Conservation (phyloP, 768 basidiomycete genomes). For the Phlebiopsis flavidoalba region DNA sequence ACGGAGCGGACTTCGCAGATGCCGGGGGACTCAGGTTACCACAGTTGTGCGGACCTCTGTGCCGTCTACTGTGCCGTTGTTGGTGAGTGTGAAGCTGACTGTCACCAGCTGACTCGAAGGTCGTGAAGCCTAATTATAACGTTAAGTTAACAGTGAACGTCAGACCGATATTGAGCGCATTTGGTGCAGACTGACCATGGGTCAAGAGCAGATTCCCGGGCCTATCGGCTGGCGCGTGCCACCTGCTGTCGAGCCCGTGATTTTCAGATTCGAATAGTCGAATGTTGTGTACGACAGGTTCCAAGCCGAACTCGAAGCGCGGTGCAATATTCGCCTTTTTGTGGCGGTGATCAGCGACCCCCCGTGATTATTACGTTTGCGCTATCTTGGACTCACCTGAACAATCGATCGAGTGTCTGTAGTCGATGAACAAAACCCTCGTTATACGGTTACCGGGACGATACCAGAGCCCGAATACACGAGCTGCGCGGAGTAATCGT, state of each 20-base stretch:
- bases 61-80: constrained; percentile 44
- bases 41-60: constrained; percentile 50
- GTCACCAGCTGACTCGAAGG: constrained; percentile 46
- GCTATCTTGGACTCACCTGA: constrained; percentile 17
- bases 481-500: constrained; percentile 55
- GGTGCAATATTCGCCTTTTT: constrained; percentile 40
- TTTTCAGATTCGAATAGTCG: constrained; percentile 45
- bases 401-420: constrained; percentile 60
- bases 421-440: constrained; percentile 57
- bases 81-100: constrained; percentile 46
- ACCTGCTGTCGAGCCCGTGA: constrained; percentile 27
- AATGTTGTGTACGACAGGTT: constrained; percentile 74
- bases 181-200: constrained; percentile 32
- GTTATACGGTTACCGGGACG: constrained; percentile 46
- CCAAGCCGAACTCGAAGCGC: constrained; percentile 66
- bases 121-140: constrained; percentile 44
- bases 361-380: not conserved
- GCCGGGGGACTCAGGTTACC: constrained; percentile 44
- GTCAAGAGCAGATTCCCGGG: constrained; percentile 46
- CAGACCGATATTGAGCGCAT: not conserved
- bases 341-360: constrained; percentile 6
- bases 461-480: constrained; percentile 25
- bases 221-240: constrained; percentile 36
- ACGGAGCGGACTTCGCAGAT: constrained; percentile 42
- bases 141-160: not conserved